Conservation (phyloP, 2,329 filamentous ascomycete species). For the Paecilomyces dactylethromorphus region DNA sequence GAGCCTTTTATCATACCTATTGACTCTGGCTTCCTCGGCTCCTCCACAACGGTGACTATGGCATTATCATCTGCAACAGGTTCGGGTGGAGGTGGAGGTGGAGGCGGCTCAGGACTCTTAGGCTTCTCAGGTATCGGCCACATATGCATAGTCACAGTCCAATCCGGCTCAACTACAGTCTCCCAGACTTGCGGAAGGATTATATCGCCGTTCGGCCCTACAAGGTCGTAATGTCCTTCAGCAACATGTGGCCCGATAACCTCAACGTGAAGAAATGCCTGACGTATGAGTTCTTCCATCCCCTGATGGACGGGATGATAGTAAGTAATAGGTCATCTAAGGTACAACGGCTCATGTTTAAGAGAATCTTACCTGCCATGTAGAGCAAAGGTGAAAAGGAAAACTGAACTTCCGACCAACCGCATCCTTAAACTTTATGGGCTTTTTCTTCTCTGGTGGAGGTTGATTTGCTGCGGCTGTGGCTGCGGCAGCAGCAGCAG, state of each 20-base stretch:
- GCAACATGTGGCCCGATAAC: slow-evolving; percentile 69
- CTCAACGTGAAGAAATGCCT: slow-evolving; percentile 75
- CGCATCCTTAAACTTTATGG: slow-evolving; percentile 86
- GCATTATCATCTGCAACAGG: slow-evolving; percentile 11
- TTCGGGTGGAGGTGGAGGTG: slow-evolving; percentile 17
- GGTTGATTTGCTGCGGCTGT: slow-evolving; percentile 24
- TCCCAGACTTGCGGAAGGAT: slow-evolving; percentile 79
- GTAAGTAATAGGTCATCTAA: background rate
- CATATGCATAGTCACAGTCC: slow-evolving; percentile 63
- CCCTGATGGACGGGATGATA: slow-evolving; percentile 47
- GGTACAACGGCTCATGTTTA: background rate
- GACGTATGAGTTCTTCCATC: slow-evolving; percentile 80
- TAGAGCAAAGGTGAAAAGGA: slow-evolving; percentile 77
- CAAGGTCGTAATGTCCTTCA: slow-evolving; percentile 72
- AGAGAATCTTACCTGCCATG: slow-evolving; percentile 64
- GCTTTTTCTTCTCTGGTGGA: slow-evolving; percentile 58
- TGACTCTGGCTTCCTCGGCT: slow-evolving; percentile 25
- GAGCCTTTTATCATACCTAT: slow-evolving; percentile 20
- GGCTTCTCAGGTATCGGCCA: slow-evolving; percentile 54
- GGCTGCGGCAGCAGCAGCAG: slow-evolving; percentile 11
- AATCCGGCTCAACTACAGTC: slow-evolving; percentile 71
- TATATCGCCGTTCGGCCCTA: slow-evolving; percentile 73
- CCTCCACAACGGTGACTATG: slow-evolving; percentile 11
- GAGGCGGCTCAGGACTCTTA: slow-evolving; percentile 29
- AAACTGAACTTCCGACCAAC: slow-evolving; percentile 89